A percentile compares a stretch with the other conserved stretches of the same genome.
Evolutionary conservation across 345 rosid genomes (phyloP).

Genomic region (Sisymbrium altissimum): DNA sequence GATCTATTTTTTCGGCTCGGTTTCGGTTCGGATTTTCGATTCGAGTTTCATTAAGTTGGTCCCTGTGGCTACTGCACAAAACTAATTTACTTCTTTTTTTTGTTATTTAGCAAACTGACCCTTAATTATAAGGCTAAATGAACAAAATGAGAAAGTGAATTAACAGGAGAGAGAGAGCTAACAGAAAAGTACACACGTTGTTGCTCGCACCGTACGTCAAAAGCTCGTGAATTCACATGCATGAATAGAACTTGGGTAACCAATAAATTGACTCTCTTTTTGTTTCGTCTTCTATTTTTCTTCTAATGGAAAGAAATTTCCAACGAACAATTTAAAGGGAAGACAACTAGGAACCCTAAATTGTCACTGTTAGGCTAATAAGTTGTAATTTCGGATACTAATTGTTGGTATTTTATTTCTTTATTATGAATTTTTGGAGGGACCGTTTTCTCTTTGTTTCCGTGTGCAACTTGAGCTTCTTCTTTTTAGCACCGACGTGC

Average conservation of each 20-base stretch:
- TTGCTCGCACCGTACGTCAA: not conserved
- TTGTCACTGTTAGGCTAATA: constrained; percentile 29
- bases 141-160: not conserved
- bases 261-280: constrained; percentile 28
- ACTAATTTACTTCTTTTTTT: too few species aligned
- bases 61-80: too few species aligned
- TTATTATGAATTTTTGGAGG: not conserved
- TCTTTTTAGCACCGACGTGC: not conserved
- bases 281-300: not conserved
- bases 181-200: not conserved
- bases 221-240: constrained; percentile 9
- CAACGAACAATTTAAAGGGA: not conserved
- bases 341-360: constrained; percentile 29
- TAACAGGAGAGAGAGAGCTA: not conserved
- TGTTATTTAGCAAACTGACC: too few species aligned
- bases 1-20: too few species aligned
- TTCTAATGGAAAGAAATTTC: not conserved
- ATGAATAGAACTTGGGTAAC: constrained; percentile 6
- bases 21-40: too few species aligned
- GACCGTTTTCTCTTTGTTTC: constrained; percentile 10
- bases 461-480: constrained; percentile 35
- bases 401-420: constrained; percentile 10
- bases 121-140: too few species aligned
- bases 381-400: not conserved
- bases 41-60: too few species aligned